phyloP scores from a whole-genome alignment of 345 rosid genomes.

The Lepidium sativum region DNA sequence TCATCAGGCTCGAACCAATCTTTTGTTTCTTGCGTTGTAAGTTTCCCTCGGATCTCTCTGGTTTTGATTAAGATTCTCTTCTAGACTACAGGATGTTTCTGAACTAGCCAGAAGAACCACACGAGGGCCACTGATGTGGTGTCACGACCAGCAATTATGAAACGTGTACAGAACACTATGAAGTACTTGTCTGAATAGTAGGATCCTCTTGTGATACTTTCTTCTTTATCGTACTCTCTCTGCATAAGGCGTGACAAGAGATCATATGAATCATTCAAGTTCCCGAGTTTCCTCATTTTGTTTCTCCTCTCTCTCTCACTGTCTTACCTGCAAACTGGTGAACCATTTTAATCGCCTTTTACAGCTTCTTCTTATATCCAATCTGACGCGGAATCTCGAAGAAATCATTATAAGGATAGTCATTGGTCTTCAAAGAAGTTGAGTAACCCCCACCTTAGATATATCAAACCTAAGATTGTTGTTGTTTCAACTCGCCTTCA shows the following conservation, averaged over 20 bases:
- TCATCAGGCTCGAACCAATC: slow-evolving; percentile 32
- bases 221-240: slow-evolving; percentile 25
- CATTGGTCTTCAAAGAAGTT: too few relatives aligned
- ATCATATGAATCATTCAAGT: slow-evolving; percentile 36
- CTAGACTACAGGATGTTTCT: slow-evolving; percentile 43
- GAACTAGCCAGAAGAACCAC: slow-evolving; percentile 75
- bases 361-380: slow-evolving; percentile 56
- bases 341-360: slow-evolving; percentile 41
- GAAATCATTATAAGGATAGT: too few relatives aligned
- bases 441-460: too few relatives aligned
- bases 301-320: slow-evolving; percentile 35
- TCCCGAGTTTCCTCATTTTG: slow-evolving; percentile 21
- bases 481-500: too few relatives aligned
- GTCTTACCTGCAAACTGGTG: slow-evolving; percentile 51
- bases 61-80: slow-evolving; percentile 41
- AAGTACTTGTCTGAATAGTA: slow-evolving; percentile 39
- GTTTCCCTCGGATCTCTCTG: slow-evolving; percentile 3
- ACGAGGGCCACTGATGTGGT: slow-evolving; percentile 68
- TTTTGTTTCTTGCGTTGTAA: background rate
- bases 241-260: slow-evolving; percentile 57
- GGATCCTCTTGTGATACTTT: slow-evolving; percentile 1
- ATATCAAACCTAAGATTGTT: too few relatives aligned
- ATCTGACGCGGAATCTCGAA: too few relatives aligned
- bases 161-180: slow-evolving; percentile 55
- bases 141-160: slow-evolving; percentile 77